phyloP scores from a whole-genome alignment of 2,329 filamentous ascomycete genomes.

The Teratosphaeriaceae sp. region DNA sequence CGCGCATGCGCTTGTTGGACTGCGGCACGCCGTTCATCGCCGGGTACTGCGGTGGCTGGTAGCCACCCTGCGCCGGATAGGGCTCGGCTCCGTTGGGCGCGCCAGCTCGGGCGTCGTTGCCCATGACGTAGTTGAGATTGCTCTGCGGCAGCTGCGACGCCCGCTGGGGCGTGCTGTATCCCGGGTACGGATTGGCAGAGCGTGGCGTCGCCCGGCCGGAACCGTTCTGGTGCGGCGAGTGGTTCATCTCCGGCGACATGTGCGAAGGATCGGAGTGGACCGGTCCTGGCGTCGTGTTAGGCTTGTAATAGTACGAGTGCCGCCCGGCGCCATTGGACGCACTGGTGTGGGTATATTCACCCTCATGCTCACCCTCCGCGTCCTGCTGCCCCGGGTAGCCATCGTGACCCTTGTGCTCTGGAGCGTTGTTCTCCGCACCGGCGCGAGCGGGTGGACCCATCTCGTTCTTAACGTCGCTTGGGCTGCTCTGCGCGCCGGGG shows the following conservation, averaged over 20 bases:
- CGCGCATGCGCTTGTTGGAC: conserved; percentile 54
- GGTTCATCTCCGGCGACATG: conserved; percentile 73
- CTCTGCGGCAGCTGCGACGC: conserved; percentile 60
- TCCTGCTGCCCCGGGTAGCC: conserved; percentile 47
- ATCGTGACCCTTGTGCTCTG: conserved; percentile 57
- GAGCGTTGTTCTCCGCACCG: conserved; percentile 55
- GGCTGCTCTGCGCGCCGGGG: conserved; percentile 46
- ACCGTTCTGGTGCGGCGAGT: conserved; percentile 73
- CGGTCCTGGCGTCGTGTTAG: conserved; percentile 55
- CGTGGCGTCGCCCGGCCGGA: conserved; percentile 82
- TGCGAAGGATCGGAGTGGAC: conserved; percentile 68
- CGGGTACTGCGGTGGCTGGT: conserved; percentile 49
- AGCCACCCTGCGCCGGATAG: conserved; percentile 64
- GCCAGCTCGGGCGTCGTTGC: conserved; percentile 53
- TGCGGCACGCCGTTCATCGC: conserved; percentile 57
- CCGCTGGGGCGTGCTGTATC: conserved; percentile 75
- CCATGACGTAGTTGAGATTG: conserved; percentile 85
- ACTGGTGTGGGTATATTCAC: conserved; percentile 80
- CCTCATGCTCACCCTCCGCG: conserved; percentile 39
- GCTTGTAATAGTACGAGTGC: conserved; percentile 67
- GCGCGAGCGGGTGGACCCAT: conserved; percentile 75
- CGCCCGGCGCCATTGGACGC: conserved; percentile 65
- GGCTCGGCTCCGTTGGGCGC: conserved; percentile 47
- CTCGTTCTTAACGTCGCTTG: conserved; percentile 64
- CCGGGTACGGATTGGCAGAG: conserved; percentile 66